These are phyloP conservation scores for Backusella mclennaniae DNA, from an alignment of 192 early-diverging fungal genomes.

Conservation along the genomic window DNA sequence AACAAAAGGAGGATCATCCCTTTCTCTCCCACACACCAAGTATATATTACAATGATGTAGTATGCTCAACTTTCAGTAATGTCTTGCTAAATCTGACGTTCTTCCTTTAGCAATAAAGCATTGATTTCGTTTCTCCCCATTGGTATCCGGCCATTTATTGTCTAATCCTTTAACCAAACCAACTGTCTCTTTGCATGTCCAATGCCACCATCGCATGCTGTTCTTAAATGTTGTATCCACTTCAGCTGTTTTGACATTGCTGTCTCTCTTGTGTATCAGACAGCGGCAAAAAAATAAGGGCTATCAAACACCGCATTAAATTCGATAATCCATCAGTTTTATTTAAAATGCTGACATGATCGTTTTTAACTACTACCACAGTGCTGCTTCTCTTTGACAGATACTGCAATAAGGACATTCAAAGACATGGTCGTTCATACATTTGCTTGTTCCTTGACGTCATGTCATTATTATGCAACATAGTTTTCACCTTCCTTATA, in stretches of 20 bases:
- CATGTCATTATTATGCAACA: too few species aligned
- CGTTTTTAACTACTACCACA: too few species aligned
- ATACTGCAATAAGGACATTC: too few species aligned
- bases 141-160: not conserved
- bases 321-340: not conserved
- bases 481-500: too few species aligned
- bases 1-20: not conserved
- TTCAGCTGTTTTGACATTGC: not conserved
- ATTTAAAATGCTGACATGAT: too few species aligned
- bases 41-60: constrained; percentile 92
- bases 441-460: too few species aligned
- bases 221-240: constrained; percentile 16
- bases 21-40: constrained; percentile 40
- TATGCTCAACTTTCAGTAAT: constrained; percentile 52
- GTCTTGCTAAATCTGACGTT: constrained; percentile 30
- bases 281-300: not conserved
- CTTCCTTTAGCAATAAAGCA: constrained; percentile 24
- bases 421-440: too few species aligned
- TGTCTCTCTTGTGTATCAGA: not conserved
- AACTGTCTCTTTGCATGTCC: constrained; percentile 20
- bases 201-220: constrained; percentile 15
- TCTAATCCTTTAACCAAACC: constrained; percentile 28
- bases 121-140: not conserved
- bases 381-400: too few species aligned
- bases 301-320: not conserved